These are phyloP conservation scores for Hymenoscyphus fraxineus DNA, from an alignment of 2,329 filamentous ascomycete species.

Conservation along the genomic window DNA sequence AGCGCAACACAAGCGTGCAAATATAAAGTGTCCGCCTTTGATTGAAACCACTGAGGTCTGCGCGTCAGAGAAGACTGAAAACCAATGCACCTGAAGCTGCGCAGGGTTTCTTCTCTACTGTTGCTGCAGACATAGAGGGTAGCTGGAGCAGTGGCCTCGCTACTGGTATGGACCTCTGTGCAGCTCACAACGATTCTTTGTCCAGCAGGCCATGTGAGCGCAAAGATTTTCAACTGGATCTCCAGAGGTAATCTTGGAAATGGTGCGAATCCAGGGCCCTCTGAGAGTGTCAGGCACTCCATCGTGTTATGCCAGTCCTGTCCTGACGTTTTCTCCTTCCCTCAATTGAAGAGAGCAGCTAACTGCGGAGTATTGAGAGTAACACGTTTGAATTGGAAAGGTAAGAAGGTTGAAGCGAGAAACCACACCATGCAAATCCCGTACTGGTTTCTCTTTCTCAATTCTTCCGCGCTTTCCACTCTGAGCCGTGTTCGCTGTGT, in stretches of 20 bases:
- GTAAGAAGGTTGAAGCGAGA: constrained; percentile 15
- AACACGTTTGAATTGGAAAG: constrained; percentile 25
- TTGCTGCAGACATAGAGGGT: background rate
- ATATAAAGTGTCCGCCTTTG: background rate
- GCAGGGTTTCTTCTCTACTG: background rate
- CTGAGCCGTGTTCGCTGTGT: constrained; percentile 7
- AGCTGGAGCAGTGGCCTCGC: background rate
- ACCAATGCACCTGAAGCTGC: background rate
- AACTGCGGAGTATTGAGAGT: constrained; percentile 19
- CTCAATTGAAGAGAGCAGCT: constrained; percentile 18
- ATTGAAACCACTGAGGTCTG: background rate
- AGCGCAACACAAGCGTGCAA: background rate
- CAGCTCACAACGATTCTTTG: background rate
- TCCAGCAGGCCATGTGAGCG: too few species aligned
- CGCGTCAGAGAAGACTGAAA: background rate
- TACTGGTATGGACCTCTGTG: background rate
- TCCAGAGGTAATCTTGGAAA: too few species aligned
- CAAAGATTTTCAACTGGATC: too few species aligned
- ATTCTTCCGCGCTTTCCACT: background rate
- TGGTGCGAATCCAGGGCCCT: too few species aligned
- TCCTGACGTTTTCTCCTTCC: background rate
- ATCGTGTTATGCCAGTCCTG: background rate
- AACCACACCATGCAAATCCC: background rate
- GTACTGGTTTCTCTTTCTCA: background rate
- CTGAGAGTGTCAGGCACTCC: too few species aligned